These are phyloP conservation scores for Diplosphaera chodatii DNA, from an alignment of 139 green algal species.

Conservation along the genomic window DNA sequence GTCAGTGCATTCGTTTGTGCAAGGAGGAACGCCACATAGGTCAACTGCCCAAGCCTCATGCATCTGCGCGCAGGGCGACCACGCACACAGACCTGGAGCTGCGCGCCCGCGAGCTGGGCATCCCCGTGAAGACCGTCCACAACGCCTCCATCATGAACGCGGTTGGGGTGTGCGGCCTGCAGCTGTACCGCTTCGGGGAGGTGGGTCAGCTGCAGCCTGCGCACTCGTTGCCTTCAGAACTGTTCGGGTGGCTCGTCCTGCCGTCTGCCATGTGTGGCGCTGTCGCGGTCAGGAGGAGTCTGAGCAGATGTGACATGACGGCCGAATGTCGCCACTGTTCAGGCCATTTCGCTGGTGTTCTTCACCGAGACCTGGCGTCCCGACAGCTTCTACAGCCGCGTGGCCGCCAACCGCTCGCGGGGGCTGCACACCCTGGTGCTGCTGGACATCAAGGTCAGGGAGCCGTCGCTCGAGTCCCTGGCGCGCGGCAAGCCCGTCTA, in stretches of 20 bases:
- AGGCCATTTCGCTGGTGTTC: conserved; percentile 91
- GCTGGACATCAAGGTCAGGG: conserved; percentile 92
- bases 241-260: no score
- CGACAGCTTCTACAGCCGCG: conserved; percentile 82
- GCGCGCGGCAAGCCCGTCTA: conserved; percentile 52
- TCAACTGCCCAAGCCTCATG: no score
- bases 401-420: conserved; percentile 47
- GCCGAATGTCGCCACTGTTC: neutral
- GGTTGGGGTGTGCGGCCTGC: conserved; percentile 83
- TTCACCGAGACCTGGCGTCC: conserved; percentile 96
- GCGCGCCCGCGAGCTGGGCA: conserved; percentile 59
- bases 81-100: conserved; percentile 94
- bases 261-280: no score
- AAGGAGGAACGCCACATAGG: no score
- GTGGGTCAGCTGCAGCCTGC: no score
- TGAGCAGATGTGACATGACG: no score
- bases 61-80: conserved; percentile 85
- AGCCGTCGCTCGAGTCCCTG: conserved; percentile 83
- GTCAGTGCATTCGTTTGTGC: no score
- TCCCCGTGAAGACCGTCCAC: conserved; percentile 85
- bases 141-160: conserved; percentile 98
- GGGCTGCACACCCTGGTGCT: conserved; percentile 95
- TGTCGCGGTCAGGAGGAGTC: no score
- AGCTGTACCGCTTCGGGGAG: conserved; percentile 96
- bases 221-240: no score